These are phyloP conservation scores for Cyclospora cayetanensis DNA, from an alignment of 169 alveolate species.

Conservation along the genomic window DNA sequence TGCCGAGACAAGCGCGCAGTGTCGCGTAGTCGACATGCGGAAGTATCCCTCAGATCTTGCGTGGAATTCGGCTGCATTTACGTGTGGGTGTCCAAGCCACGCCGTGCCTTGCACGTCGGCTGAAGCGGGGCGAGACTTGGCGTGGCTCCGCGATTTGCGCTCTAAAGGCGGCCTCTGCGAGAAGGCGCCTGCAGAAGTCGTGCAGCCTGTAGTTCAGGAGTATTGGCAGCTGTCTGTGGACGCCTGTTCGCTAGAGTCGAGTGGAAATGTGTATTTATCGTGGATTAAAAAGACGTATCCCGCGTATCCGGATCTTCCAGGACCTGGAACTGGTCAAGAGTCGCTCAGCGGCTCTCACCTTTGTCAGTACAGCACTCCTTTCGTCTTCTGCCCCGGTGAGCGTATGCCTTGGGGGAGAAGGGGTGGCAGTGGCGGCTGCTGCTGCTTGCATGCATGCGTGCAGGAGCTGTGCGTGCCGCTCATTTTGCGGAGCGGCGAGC, in stretches of 20 bases:
- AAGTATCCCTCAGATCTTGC: constrained; percentile 22
- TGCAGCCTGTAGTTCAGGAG: constrained; percentile 9
- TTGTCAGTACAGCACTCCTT: constrained; percentile 33
- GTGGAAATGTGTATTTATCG: background rate
- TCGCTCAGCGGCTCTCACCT: constrained; percentile 39
- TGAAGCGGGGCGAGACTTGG: constrained; percentile 5
- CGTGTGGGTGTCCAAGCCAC: constrained; percentile 40
- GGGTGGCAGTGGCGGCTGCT: background rate
- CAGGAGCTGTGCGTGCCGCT: background rate
- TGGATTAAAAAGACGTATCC: constrained; percentile 1
- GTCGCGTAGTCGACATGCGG: constrained; percentile 57
- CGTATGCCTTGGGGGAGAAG: background rate
- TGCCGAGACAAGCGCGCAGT: background rate
- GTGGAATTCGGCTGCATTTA: constrained; percentile 40
- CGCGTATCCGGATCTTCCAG: constrained; percentile 53
- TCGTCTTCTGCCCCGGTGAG: constrained; percentile 42
- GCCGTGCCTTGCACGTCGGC: background rate
- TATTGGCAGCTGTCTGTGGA: background rate
- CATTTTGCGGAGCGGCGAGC: too few species aligned
- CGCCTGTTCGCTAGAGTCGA: background rate
- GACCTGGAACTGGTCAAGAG: constrained; percentile 31
- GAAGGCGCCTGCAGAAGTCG: background rate
- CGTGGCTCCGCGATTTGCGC: background rate
- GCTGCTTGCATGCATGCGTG: background rate
- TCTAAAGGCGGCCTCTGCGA: constrained; percentile 37